Percentiles rank a stretch among this genome's conserved stretches.
Conservation (phyloP, 371 early-diverging fungal genomes). For the Mucor velutinosus region DNA sequence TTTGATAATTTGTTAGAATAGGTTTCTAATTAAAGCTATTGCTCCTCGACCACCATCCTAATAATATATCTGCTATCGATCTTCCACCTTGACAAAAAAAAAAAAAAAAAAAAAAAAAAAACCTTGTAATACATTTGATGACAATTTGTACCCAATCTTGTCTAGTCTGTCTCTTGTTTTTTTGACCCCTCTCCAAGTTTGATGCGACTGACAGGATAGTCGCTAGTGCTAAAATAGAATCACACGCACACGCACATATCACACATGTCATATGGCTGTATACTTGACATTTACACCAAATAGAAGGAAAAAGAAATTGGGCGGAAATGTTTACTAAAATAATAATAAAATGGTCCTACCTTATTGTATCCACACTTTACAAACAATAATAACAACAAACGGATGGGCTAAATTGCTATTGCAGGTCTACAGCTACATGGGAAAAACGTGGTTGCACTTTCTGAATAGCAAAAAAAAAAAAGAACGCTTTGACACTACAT, state of each 20-base stretch:
- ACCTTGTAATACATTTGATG: neutral
- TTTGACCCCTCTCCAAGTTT: neutral
- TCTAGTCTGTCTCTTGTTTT: neutral
- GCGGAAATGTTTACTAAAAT: neutral
- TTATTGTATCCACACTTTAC: neutral
- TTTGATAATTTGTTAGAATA: neutral
- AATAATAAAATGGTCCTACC: neutral
- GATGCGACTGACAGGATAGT: neutral
- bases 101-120: neutral
- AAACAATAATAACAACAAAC: neutral
- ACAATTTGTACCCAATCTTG: neutral
- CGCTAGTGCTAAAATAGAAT: neutral
- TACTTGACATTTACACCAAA: slow-evolving; percentile 3
- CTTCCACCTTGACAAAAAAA: neutral
- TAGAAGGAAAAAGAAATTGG: neutral
- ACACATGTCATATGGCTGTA: slow-evolving; percentile 3
- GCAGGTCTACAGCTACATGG: neutral
- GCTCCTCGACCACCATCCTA: neutral
- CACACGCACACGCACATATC: neutral
- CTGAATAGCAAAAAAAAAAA: neutral
- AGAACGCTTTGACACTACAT: neutral
- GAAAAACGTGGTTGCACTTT: neutral
- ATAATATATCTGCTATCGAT: neutral
- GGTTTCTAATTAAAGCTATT: neutral
- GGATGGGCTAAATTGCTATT: neutral